Evolutionary conservation across 2,329 filamentous ascomycete genomes (phyloP), one percentile per base, ranked within the genome.

Genomic region (Pseudogymnoascus sp.): DNA sequence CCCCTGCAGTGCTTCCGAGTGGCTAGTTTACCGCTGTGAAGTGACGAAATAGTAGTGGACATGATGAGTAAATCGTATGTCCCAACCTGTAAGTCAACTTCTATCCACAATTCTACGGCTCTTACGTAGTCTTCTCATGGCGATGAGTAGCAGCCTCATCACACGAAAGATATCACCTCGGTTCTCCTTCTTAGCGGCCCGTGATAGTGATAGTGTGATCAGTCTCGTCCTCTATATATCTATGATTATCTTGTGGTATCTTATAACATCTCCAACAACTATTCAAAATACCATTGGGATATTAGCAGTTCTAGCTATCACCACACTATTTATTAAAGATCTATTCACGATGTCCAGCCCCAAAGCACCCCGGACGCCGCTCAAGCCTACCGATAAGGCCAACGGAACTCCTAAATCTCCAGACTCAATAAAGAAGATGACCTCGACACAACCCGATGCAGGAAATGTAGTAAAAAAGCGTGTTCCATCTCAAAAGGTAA

Each of bases 391-490:
- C n/a, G 18, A 43, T 14, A 43, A 43, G 18, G 18, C 18, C 18
- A 23, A 43, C 40, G 18, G 40, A 21, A 5, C 60, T 7, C 64
- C 64, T 34, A 69, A 68, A 62, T 64, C 68, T 62, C 38, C 61
- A n/a, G 63, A 31, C 31, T 66, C 66, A 5, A 38, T 65, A 16
- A 69, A 69, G 62, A 70, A 70, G 64, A 66, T 38, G 59, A 59
- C 63, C 3, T 64, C 63, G 43, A 34, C 65, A 16, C 63, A 61
- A 42, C 62, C 61, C 18, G 66, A 66, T n/a, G 34, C 14, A 43
- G 40, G 11, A 3, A 43, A 43, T 43, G 18, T 43, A 43, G 40
- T 43, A 18, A 43, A 43, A 18, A 43, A 23, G 18, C 40, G 40
- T 6, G 18, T 43, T 43, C 18, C 40, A 43, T 43, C 40, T 23